These are phyloP conservation scores for Aspergillus ostianus DNA, from an alignment of 495 filamentous ascomycete genomes.

Conservation along the genomic window DNA sequence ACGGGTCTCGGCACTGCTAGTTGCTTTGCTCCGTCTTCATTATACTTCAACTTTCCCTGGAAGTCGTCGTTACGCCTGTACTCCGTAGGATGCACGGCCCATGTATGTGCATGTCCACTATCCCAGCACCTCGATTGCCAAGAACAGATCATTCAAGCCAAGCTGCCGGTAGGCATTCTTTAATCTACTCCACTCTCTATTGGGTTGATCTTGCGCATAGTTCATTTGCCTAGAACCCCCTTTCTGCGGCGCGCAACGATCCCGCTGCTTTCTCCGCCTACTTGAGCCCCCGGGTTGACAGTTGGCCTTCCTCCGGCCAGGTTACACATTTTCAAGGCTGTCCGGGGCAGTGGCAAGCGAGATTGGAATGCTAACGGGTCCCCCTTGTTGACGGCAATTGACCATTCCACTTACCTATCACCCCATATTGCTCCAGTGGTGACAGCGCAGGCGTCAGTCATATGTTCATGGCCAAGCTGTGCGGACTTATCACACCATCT, in stretches of 20 bases:
- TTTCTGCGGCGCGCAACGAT: not conserved
- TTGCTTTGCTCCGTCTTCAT: no score
- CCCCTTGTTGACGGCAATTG: not conserved
- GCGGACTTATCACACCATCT: not conserved
- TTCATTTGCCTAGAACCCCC: slow-evolving; percentile 1
- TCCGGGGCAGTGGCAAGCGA: not conserved
- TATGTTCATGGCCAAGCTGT: not conserved
- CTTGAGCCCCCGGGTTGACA: not conserved
- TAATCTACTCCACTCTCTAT: slow-evolving; percentile 5
- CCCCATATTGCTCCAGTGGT: not conserved
- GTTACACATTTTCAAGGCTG: not conserved
- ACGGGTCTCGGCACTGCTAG: no score
- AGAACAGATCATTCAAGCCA: slow-evolving; percentile 7
- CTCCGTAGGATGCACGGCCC: no score
- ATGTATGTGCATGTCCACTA: no score
- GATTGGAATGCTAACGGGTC: not conserved
- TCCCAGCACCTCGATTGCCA: not conserved
- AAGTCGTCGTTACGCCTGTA: no score
- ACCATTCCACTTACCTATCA: not conserved
- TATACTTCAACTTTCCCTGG: no score
- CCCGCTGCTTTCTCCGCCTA: not conserved
- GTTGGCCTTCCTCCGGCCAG: not conserved
- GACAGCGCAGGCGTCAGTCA: not conserved
- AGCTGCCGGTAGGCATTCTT: slow-evolving; percentile 1
- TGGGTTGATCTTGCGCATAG: slow-evolving; percentile 4